phyloP scores from a whole-genome alignment of 352 stramenopile species.

The Phytopythium montanum region DNA sequence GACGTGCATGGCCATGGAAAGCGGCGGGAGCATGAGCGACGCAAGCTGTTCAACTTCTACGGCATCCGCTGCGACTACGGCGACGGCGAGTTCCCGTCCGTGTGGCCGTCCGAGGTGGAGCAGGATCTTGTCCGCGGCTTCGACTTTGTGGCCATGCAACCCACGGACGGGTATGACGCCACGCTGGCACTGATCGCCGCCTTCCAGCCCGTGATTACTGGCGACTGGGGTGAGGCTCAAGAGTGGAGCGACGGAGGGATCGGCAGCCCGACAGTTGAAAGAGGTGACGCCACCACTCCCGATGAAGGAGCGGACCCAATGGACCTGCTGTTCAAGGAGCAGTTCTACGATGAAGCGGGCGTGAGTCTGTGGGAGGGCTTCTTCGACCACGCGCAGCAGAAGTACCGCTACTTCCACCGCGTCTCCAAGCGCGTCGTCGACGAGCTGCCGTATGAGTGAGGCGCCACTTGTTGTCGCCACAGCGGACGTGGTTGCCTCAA shows the following conservation, averaged over 20 bases:
- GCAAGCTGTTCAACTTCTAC: constrained; percentile 91
- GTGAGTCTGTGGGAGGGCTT: constrained; percentile 63
- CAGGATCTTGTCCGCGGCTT: constrained; percentile 72
- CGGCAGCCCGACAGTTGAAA: not conserved
- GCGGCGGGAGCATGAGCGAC: constrained; percentile 63
- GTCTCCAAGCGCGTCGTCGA: constrained; percentile 58
- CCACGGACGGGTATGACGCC: constrained; percentile 57
- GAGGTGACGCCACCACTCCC: not conserved
- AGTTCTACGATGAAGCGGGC: constrained; percentile 48
- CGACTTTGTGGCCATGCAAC: constrained; percentile 54
- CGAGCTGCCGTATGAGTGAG: not conserved
- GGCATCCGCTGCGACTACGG: constrained; percentile 89
- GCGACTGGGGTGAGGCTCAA: constrained; percentile 20
- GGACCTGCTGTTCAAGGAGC: constrained; percentile 17
- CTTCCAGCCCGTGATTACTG: constrained; percentile 46
- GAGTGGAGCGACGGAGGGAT: not conserved
- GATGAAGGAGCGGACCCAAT: not conserved
- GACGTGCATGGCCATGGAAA: constrained; percentile 86
- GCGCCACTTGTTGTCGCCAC: not conserved
- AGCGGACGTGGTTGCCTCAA: not conserved
- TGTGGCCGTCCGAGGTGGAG: constrained; percentile 86
- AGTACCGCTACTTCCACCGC: constrained; percentile 66
- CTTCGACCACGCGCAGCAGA: constrained; percentile 51
- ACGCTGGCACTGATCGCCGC: constrained; percentile 63
- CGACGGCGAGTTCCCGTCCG: constrained; percentile 87